Base-by-base conservation (phyloP, 805 yeast genomes). In the Candida golubevii region DNA sequence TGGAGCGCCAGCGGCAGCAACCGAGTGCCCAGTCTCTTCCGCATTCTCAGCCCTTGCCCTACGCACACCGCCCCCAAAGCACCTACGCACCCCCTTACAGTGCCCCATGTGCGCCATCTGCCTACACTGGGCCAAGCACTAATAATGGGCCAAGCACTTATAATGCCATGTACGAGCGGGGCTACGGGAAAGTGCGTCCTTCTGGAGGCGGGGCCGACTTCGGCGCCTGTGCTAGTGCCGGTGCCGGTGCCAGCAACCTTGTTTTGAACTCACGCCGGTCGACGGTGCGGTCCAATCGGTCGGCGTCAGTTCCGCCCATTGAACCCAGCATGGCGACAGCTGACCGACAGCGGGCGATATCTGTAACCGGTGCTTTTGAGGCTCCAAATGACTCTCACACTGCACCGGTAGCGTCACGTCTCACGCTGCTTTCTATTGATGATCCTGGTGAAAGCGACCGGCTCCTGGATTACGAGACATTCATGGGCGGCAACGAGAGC, bases 221-320 rank as follows among this genome's bases (percentile, higher is more conserved):
- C 23, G 23, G 23, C 23, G 5, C 23, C 23, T 3, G 23, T 18
- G 23, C 5, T 18, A 18, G 23, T 18, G 23, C 5, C 5, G 5
- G 5, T 18, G 14, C 37, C 28, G 29, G 28, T 18, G 12, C 29
- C 27, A 49, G 48, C 30, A 43, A 41, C 26, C 46, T 54, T 33
- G 42, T 64, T 38, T 46, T 55, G 35, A 60, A 57, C 39, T 55
- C 68, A 10, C 54, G 73, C 41, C 55, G 50, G 38, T 60, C 66
- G 23, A 62, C 68, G 4, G 45, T 65, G 30, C 63, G 57, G 47
- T 60, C 69, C 3, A 67, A 56, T 42, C 56, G 74, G 36, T 65
- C 58, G 35, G 61, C 70, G 8, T 67, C 72, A 28, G 66, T 66
- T 9, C 74, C 74, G 3, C 56, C 56, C 46, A 40, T 49, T 26